phyloP scores from a whole-genome alignment of 202 grass and related monocot species.

The Dendrocalamus latiflorus region DNA sequence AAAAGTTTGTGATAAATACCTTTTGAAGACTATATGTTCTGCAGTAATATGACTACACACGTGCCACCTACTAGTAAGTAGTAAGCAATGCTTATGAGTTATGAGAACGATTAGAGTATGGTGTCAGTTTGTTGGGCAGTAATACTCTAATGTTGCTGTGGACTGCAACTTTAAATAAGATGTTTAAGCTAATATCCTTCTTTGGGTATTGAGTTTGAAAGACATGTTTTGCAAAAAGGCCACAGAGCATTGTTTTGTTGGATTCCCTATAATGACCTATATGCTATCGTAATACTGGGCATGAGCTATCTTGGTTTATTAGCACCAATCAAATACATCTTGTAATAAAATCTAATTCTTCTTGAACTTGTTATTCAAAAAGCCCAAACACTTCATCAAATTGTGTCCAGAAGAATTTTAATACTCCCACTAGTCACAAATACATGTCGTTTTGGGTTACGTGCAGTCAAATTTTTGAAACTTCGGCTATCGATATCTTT shows the following conservation, averaged over 20 bases:
- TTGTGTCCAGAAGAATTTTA: not conserved
- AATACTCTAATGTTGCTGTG: not conserved
- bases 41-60: not conserved
- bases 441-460: too few species aligned
- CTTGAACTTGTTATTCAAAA: not conserved
- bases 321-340: not conserved
- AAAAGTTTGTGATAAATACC: not conserved
- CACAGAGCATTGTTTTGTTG: not conserved
- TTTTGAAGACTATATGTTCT: not conserved
- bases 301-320: slow-evolving; percentile 1
- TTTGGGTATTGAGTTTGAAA: not conserved
- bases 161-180: not conserved
- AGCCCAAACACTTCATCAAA: not conserved
- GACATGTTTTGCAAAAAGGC: not conserved
- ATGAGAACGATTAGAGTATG: not conserved
- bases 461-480: too few species aligned
- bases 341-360: not conserved
- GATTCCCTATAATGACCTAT: not conserved
- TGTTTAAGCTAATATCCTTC: slow-evolving; percentile 7
- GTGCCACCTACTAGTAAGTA: not conserved
- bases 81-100: not conserved
- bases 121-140: not conserved
- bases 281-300: not conserved
- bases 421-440: too few species aligned
- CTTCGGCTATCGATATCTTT: too few species aligned